Percentiles rank a stretch among this genome's conserved stretches.
Conservation (phyloP, 345 rosid genomes). For the Lenwebbia sp. region DNA sequence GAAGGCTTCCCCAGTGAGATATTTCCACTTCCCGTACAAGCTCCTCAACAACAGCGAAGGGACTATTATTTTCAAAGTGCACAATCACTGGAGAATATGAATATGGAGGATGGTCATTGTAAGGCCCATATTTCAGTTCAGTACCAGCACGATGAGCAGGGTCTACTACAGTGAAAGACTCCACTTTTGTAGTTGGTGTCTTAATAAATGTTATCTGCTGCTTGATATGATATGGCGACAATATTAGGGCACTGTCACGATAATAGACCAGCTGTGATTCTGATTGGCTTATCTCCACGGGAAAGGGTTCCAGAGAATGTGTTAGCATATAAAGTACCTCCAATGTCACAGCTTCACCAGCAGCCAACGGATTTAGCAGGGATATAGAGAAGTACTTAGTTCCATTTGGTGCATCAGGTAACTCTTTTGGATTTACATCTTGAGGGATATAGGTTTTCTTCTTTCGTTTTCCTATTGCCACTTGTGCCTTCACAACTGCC, state of each 20-base stretch:
- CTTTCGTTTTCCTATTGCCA: conserved; percentile 60
- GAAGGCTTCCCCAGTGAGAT: conserved; percentile 98
- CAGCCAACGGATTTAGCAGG: conserved; percentile 45
- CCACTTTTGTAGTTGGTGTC: conserved; percentile 76
- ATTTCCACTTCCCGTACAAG: conserved; percentile 88
- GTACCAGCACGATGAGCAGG: conserved; percentile 63
- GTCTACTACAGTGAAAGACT: conserved; percentile 80
- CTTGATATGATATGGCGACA: conserved; percentile 76
- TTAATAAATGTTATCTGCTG: conserved; percentile 70
- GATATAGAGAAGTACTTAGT: conserved; percentile 41
- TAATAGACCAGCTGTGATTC: conserved; percentile 89
- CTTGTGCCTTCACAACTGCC: conserved; percentile 71
- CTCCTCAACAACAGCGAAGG: conserved; percentile 97
- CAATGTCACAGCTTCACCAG: conserved; percentile 54
- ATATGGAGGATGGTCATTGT: conserved; percentile 59
- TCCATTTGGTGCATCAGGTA: conserved; percentile 23
- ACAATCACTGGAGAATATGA: conserved; percentile 66
- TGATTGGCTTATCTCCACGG: conserved; percentile 81
- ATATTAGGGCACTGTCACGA: conserved; percentile 60
- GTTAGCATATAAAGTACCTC: conserved; percentile 80
- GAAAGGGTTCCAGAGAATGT: conserved; percentile 88
- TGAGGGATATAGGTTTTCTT: conserved; percentile 25
- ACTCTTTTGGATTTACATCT: background rate
- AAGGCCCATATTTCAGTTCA: conserved; percentile 91
- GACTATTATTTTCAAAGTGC: conserved; percentile 90